Conservation (phyloP, 2,329 filamentous ascomycete species). For the Chalaropsis thielavioides region DNA sequence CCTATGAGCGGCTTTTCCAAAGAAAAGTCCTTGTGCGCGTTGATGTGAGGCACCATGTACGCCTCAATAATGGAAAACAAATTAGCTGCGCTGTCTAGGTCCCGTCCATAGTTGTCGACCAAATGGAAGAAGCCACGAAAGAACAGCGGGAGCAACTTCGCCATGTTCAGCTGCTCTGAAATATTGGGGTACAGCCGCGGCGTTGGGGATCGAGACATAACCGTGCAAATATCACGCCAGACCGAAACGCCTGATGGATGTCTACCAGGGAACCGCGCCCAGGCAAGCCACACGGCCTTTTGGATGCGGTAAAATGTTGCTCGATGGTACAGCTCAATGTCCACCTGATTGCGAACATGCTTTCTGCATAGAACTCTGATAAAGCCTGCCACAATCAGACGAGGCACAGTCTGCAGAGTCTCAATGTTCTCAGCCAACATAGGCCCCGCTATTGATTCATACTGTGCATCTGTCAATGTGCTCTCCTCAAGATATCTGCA, state of each 20-base stretch:
- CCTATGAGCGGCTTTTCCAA: neutral
- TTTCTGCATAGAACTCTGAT: constrained; percentile 17
- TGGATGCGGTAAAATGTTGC: constrained; percentile 16
- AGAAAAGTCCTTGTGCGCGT: neutral
- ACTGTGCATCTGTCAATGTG: constrained; percentile 8
- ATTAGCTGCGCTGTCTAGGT: neutral
- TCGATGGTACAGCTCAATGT: constrained; percentile 7
- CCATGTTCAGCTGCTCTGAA: constrained; percentile 9
- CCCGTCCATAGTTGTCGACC: constrained; percentile 13
- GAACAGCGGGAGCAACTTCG: constrained; percentile 7
- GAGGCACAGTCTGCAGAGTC: constrained; percentile 11
- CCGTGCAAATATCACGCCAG: constrained; percentile 5
- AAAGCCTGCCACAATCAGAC: constrained; percentile 16
- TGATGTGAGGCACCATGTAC: constrained; percentile 13
- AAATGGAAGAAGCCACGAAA: constrained; percentile 11
- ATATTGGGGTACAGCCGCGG: constrained; percentile 14
- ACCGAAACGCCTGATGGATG: constrained; percentile 6
- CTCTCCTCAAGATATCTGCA: constrained; percentile 7
- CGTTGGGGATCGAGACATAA: constrained; percentile 11
- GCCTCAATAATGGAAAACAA: constrained; percentile 11
- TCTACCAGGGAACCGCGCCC: constrained; percentile 5
- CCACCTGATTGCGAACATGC: constrained; percentile 10
- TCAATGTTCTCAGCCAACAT: constrained; percentile 5
- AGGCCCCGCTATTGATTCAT: constrained; percentile 17
- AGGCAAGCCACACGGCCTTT: constrained; percentile 16